Evolutionary conservation across 805 yeast species (phyloP).

Genomic region (Ogataea pini): DNA sequence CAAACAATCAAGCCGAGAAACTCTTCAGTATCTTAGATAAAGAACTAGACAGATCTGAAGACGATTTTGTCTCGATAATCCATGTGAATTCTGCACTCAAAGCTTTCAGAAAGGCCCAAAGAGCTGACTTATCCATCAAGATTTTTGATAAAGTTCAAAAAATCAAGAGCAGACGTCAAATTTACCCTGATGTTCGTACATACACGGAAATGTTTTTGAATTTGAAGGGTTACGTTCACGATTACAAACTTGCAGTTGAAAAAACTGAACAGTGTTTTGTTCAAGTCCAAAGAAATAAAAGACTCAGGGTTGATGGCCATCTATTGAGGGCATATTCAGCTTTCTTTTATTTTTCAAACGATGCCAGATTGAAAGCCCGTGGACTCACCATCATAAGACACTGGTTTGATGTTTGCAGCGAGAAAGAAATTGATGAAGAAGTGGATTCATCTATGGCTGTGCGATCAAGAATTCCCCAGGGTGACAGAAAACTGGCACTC

Average conservation of each 20-base stretch:
- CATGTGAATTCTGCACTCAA: slow-evolving; percentile 49
- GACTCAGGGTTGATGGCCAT: slow-evolving; percentile 21
- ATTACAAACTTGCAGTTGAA: slow-evolving; percentile 21
- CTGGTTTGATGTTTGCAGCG: slow-evolving; percentile 31
- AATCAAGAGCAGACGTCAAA: slow-evolving; percentile 7
- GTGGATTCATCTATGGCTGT: slow-evolving; percentile 8
- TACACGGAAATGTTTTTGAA: slow-evolving; percentile 33
- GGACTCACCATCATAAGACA: slow-evolving; percentile 28
- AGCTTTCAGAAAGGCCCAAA: slow-evolving; percentile 44
- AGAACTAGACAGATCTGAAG: slow-evolving; percentile 30
- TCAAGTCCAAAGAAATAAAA: slow-evolving; percentile 22
- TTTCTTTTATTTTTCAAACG: slow-evolving; percentile 30
- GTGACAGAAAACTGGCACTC: slow-evolving; percentile 10
- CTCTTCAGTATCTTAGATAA: slow-evolving; percentile 36
- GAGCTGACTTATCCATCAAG: slow-evolving; percentile 40
- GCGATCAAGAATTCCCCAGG: slow-evolving; percentile 7
- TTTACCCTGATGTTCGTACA: slow-evolving; percentile 38
- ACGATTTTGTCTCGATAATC: slow-evolving; percentile 34
- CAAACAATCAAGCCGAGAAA: slow-evolving; percentile 37
- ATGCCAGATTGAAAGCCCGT: slow-evolving; percentile 27
- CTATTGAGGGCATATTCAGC: slow-evolving; percentile 29
- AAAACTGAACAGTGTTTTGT: slow-evolving; percentile 25
- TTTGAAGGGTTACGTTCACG: slow-evolving; percentile 15
- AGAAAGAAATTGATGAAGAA: slow-evolving; percentile 20
- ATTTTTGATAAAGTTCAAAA: slow-evolving; percentile 36